These are phyloP conservation scores for Syzygium jambos DNA, from an alignment of 345 rosid species.

Conservation along the genomic window DNA sequence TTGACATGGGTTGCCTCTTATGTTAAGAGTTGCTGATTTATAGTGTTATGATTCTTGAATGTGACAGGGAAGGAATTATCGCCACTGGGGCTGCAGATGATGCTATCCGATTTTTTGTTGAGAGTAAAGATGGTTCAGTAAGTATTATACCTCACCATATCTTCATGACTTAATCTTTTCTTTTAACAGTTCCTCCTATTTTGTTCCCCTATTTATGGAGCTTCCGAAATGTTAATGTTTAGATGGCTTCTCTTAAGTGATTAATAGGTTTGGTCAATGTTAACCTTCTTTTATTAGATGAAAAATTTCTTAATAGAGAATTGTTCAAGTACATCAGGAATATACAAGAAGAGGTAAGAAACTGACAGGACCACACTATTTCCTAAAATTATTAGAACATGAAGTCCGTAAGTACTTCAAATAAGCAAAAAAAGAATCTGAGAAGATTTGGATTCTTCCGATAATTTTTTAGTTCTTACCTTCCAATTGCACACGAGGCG, in stretches of 20 bases:
- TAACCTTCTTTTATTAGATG: not conserved
- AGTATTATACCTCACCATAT: not conserved
- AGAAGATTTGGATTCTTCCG: not conserved
- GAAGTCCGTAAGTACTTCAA: not conserved
- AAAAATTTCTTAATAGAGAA: not conserved
- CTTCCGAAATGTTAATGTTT: not conserved
- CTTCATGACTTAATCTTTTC: not conserved
- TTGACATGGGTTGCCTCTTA: not conserved
- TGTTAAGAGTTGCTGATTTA: not conserved
- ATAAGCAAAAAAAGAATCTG: not conserved
- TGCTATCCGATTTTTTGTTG: conserved; percentile 66
- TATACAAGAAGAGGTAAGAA: not conserved
- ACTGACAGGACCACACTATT: not conserved
- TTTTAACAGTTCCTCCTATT: not conserved
- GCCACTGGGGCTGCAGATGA: conserved; percentile 95
- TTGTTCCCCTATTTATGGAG: not conserved
- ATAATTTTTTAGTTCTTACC: not conserved
- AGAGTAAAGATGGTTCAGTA: conserved; percentile 60
- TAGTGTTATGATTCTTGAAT: not conserved
- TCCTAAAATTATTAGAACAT: not conserved
- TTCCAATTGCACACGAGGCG: not conserved
- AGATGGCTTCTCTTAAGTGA: not conserved
- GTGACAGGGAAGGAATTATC: conserved; percentile 66
- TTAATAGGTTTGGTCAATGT: not conserved
- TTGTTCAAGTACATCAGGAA: not conserved